These are phyloP conservation scores for Saturnispora hagleri DNA, from an alignment of 805 yeast species.

Conservation along the genomic window DNA sequence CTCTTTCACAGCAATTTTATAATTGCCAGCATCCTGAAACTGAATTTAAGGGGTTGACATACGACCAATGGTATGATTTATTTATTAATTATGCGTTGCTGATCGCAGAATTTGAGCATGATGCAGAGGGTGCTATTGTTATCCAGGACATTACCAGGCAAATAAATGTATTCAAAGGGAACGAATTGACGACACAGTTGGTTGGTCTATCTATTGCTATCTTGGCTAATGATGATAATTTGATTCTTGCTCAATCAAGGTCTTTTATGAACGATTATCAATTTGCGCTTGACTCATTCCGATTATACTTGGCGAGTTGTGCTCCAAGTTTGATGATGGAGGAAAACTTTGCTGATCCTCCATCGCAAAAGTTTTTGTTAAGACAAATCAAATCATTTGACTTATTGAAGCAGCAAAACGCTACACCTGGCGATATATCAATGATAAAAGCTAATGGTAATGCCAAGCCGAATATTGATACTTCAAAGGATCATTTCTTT, in stretches of 20 bases:
- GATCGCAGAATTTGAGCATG: conserved; percentile 48
- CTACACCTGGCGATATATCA: conserved; percentile 23
- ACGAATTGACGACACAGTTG: conserved; percentile 51
- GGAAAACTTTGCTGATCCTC: conserved; percentile 52
- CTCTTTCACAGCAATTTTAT: conserved; percentile 22
- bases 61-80: conserved; percentile 77
- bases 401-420: conserved; percentile 39
- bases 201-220: conserved; percentile 55
- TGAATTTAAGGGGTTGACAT: conserved; percentile 65
- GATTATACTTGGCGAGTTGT: conserved; percentile 52
- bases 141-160: conserved; percentile 67
- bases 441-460: conserved; percentile 74
- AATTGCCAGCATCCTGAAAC: conserved; percentile 35
- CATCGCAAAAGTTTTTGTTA: conserved; percentile 82
- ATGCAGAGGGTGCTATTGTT: conserved; percentile 52
- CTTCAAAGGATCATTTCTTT: conserved; percentile 52
- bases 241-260: conserved; percentile 52
- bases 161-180: conserved; percentile 65
- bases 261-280: conserved; percentile 58
- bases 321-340: conserved; percentile 19
- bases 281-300: conserved; percentile 61
- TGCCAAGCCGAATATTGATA: conserved; percentile 41
- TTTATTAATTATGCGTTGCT: conserved; percentile 72
- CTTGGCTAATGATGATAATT: conserved; percentile 38
- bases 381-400: conserved; percentile 89